phyloP scores from a whole-genome alignment of 371 early-diverging fungal species.

The Mortierella sp. region DNA sequence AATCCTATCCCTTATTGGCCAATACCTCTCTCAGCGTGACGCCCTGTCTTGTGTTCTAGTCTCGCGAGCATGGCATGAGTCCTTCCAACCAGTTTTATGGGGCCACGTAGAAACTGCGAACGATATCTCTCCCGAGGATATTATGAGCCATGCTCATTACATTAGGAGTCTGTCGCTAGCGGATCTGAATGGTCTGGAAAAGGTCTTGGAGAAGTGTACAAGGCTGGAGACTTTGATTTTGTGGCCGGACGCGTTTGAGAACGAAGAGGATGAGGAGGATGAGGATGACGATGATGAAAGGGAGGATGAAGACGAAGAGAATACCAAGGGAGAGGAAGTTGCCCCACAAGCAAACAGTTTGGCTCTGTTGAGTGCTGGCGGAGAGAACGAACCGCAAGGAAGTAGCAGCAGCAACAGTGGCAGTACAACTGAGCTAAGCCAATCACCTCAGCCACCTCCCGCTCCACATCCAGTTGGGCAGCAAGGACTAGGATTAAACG shows the following conservation, averaged over 20 bases:
- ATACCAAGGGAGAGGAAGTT: background rate
- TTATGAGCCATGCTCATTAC: constrained; percentile 19
- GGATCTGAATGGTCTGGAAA: constrained; percentile 13
- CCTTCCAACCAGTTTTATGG: constrained; percentile 34
- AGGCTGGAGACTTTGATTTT: constrained; percentile 29
- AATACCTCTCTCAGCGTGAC: constrained; percentile 23
- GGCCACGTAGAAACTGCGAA: constrained; percentile 33
- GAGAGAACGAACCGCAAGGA: background rate
- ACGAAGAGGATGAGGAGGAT: constrained; percentile 38
- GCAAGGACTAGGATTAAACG: too few relatives aligned
- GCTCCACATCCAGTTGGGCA: background rate
- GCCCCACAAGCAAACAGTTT: background rate
- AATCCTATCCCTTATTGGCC: constrained; percentile 22
- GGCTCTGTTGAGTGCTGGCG: background rate
- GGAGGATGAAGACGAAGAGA: constrained; percentile 8
- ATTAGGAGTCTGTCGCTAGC: constrained; percentile 26
- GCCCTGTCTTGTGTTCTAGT: constrained; percentile 35
- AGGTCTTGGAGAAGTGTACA: constrained; percentile 18
- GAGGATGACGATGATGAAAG: constrained; percentile 12
- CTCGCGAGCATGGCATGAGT: constrained; percentile 26
- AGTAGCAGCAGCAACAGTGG: background rate
- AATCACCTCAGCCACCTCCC: background rate
- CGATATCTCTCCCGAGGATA: constrained; percentile 16
- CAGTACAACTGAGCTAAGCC: background rate
- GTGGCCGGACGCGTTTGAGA: constrained; percentile 48